Evolutionary conservation across 371 early-diverging fungal genomes (phyloP), one percentile per base, ranked within the genome.

Genomic region (Mortierella sp.): DNA sequence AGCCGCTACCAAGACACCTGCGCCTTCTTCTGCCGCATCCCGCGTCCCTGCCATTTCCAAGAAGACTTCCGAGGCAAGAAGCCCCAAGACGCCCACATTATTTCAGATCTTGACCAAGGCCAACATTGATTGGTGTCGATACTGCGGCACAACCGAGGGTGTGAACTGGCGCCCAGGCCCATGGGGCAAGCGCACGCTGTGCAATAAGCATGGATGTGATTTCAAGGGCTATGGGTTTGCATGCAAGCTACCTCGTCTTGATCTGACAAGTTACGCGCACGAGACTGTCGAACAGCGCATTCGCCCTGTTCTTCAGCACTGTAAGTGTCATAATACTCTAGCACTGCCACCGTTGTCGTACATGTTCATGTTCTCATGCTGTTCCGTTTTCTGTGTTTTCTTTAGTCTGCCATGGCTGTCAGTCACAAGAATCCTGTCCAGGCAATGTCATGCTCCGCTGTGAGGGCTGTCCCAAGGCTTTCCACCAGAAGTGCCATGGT

Each of bases 161-260:
- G 92, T 94, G 56, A 95, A 94, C 81, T 96, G 95, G 94, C 87
- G 95, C 44, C 96, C 95, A 24, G 96, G 96, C 3, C 96, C 96
- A 34, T 95, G 96, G 96, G 96, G 96, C 32, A 94, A 95, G 81
- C 90, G 94, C 49, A 95, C 96, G 3, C 84, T 95, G 54, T 95
- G 96, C 92, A 95, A 95, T 81, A 95, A 95, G 80, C 96, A 95
- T 75, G 96, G 96, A 44, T 95, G 96, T 75, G 94, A 94, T 83
- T 96, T 94, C 80, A 94, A 95, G 80, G 96, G 96, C 23, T 96
- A 95, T 57, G 95, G 96, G 24, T 94, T 95, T 72, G 93, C 93
- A 8, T 93, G 93, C 80, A 94, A 93, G 66, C 81, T 92, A 67
- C 93, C 95, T 41, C 90, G 95, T 31, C 84, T 95, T 27, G 93